These are phyloP conservation scores for Buxus sempervirens DNA, from an alignment of 164 flowering plant species.

Conservation along the genomic window DNA sequence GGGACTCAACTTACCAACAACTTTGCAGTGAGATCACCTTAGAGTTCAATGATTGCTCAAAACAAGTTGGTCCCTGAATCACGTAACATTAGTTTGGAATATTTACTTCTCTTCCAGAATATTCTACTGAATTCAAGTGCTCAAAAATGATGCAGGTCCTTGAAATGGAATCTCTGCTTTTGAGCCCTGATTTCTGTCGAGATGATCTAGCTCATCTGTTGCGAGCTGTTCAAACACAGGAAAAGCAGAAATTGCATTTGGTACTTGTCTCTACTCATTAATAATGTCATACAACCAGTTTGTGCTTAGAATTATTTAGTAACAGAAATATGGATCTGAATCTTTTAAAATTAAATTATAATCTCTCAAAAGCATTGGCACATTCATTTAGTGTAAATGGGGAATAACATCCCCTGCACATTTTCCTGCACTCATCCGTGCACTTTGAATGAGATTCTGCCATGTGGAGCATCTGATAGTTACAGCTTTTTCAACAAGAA, in stretches of 20 bases:
- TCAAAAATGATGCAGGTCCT: constrained; percentile 46
- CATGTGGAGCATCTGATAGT: no score
- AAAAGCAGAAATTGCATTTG: constrained; percentile 82
- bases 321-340: neutral
- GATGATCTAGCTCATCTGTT: constrained; percentile 68
- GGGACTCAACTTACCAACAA: constrained; percentile 71
- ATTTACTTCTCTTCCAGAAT: neutral
- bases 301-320: neutral
- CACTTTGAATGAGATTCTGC: no score
- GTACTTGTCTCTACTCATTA: constrained; percentile 28
- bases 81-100: neutral
- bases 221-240: constrained; percentile 78
- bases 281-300: neutral
- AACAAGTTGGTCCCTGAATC: constrained; percentile 47
- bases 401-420: no score
- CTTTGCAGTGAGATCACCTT: constrained; percentile 73
- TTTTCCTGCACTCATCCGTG: no score
- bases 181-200: constrained; percentile 51
- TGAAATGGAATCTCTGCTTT: constrained; percentile 62
- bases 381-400: neutral
- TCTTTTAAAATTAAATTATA: neutral
- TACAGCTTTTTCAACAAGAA: no score
- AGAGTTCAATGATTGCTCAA: constrained; percentile 89
- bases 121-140: neutral
- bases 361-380: neutral